These are phyloP conservation scores for Tuber borchii DNA, from an alignment of 495 filamentous ascomycete species.

Conservation along the genomic window DNA sequence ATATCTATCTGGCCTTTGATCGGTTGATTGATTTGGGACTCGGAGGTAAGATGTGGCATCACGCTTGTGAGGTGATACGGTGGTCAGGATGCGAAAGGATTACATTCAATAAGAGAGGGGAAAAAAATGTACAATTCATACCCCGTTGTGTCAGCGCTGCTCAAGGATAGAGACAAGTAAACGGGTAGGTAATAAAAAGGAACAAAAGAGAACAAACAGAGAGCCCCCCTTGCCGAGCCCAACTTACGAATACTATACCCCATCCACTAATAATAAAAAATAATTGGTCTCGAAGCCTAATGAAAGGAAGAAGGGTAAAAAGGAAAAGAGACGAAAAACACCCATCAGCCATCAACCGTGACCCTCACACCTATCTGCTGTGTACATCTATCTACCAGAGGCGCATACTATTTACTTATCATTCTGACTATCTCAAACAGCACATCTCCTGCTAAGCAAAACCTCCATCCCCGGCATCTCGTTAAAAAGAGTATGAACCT, in stretches of 20 bases:
- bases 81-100: background rate
- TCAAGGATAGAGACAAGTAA: background rate
- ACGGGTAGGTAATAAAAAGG: background rate
- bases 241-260: background rate
- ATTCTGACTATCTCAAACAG: background rate
- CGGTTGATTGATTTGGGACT: background rate
- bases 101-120: background rate
- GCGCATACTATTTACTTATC: background rate
- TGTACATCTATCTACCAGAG: background rate
- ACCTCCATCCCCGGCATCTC: slow-evolving; percentile 25
- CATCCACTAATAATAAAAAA: background rate
- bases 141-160: no score
- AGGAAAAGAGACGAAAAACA: background rate
- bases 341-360: background rate
- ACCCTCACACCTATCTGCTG: background rate
- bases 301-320: background rate
- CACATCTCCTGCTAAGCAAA: background rate
- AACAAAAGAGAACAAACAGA: background rate
- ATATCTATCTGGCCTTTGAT: background rate
- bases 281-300: background rate
- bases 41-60: background rate
- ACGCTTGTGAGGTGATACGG: background rate
- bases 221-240: background rate
- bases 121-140: background rate
- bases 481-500: slow-evolving; percentile 16